Evolutionary conservation across 83 land plant species (phyloP), one percentile per base, ranked within the genome.

Genomic region (Picea engelmannii): DNA sequence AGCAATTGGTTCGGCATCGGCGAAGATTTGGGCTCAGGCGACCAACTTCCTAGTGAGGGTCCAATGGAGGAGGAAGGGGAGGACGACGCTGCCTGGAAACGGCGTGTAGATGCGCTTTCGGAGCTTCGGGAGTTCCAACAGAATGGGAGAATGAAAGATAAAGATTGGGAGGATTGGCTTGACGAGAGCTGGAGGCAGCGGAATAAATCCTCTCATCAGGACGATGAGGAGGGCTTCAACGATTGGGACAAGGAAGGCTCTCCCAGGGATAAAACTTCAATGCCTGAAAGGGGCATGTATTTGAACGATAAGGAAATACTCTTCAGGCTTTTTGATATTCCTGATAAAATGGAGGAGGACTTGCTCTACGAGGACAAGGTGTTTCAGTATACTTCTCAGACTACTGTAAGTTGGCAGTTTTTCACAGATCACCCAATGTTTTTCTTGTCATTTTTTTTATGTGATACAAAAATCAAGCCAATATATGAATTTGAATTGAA

Each of bases 241-340:
- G 40, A 27, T 23, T 21, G 23, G 24, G 62, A 77, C 23, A 27
- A 25, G 7, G 79, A 17, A 6, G 79, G 62, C 58, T 5, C 55
- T 15, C 79, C 79, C 24, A 77, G 79, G 27, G 62, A 58, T 2
- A 59, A 58, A 6, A 13, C 62, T 55, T 58, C 79, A 24, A 27
- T 77, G 63, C 79, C 79, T 25, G 62, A 77, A 5, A 23, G 79
- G 27, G 79, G 79, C 61, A 77, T 77, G 79, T 77, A 55, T 77
- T 5, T 23, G 6, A 77, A 77, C n/a, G 62, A 42, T 9, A 55
- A 24, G 79, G 79, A 77, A 16, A 13, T 77, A 17, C 15, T 59
- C 9, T 77, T 58, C 40, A 25, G 38, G 62, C 62, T 77, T 20
- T 77, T 77, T 59, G 18, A 77, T 42, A 77, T 58, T 16, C 79